Evolutionary conservation across 225 moss, liverwort and hornwort genomes (phyloP).

Genomic region (Lunularia cruciata): DNA sequence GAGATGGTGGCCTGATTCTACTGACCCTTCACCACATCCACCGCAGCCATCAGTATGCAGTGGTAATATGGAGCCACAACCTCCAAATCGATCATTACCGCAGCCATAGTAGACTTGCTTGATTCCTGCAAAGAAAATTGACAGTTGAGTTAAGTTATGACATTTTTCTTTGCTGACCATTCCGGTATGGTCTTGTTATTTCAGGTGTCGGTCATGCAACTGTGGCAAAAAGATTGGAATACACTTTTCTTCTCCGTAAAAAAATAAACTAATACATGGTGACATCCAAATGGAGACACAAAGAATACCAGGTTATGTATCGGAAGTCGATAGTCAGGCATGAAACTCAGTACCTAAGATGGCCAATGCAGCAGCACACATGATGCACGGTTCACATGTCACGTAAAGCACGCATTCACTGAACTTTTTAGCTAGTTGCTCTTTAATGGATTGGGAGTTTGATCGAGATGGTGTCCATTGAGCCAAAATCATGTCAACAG

Average conservation of each 20-base stretch:
- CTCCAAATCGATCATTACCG: constrained; percentile 89
- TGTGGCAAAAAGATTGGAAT: no score
- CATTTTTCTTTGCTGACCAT: no score
- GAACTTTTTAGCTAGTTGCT: constrained; percentile 45
- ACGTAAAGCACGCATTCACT: constrained; percentile 81
- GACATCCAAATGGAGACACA: no score
- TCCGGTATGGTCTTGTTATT: no score
- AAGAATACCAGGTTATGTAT: no score
- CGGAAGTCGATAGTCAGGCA: no score
- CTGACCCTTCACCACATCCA: constrained; percentile 73
- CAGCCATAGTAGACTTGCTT: constrained; percentile 88
- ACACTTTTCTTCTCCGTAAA: no score
- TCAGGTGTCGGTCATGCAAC: no score
- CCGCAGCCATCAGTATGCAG: constrained; percentile 73
- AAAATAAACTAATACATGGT: no score
- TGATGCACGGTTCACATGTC: constrained; percentile 99
- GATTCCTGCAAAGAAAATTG: constrained; percentile 47
- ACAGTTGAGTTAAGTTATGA: neutral
- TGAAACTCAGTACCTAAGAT: constrained; percentile 67
- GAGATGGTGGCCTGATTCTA: neutral
- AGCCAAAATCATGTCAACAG: constrained; percentile 72
- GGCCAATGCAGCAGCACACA: constrained; percentile 94
- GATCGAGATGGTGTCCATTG: constrained; percentile 42
- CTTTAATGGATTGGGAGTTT: constrained; percentile 17
- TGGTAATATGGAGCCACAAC: constrained; percentile 82